Evolutionary conservation across 2,329 filamentous ascomycete species (phyloP).

Genomic region (Pestalotiopsis sp.): DNA sequence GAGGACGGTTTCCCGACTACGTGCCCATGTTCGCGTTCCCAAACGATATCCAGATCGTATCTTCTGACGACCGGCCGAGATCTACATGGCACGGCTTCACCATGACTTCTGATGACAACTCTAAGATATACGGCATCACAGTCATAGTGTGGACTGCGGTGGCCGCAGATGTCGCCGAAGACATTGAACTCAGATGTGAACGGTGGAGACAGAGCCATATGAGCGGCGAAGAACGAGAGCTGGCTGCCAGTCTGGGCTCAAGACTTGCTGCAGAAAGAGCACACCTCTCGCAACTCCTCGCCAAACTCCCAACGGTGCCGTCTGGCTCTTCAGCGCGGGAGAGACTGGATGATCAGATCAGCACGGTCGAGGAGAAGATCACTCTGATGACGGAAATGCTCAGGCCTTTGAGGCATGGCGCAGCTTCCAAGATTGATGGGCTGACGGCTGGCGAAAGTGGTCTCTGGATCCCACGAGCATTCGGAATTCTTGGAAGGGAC

Average conservation of each 20-base stretch:
- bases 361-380: slow-evolving; percentile 95
- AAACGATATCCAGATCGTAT: slow-evolving; percentile 96
- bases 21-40: slow-evolving; percentile 99
- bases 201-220: slow-evolving; percentile 84
- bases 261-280: slow-evolving; percentile 85
- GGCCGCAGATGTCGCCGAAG: slow-evolving; percentile 78
- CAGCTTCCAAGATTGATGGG: slow-evolving; percentile 95
- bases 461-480: slow-evolving; percentile 92
- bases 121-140: slow-evolving; percentile 89
- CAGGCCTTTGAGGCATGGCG: slow-evolving; percentile 87
- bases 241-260: slow-evolving; percentile 89
- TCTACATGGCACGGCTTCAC: slow-evolving; percentile 99
- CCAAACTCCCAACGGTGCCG: slow-evolving; percentile 76
- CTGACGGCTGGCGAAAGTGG: slow-evolving; percentile 94
- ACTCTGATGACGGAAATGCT: slow-evolving; percentile 94
- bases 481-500: slow-evolving; percentile 88
- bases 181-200: slow-evolving; percentile 81
- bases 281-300: slow-evolving; percentile 84
- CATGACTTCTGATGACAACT: slow-evolving; percentile 93
- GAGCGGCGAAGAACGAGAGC: slow-evolving; percentile 86
- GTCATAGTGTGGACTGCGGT: slow-evolving; percentile 92
- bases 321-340: slow-evolving; percentile 85
- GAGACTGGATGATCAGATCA: slow-evolving; percentile 88
- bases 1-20: slow-evolving; percentile 92
- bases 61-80: slow-evolving; percentile 87